Conservation (phyloP, 176 grass and related monocot species). For the Hsuehochloa calcarea region DNA sequence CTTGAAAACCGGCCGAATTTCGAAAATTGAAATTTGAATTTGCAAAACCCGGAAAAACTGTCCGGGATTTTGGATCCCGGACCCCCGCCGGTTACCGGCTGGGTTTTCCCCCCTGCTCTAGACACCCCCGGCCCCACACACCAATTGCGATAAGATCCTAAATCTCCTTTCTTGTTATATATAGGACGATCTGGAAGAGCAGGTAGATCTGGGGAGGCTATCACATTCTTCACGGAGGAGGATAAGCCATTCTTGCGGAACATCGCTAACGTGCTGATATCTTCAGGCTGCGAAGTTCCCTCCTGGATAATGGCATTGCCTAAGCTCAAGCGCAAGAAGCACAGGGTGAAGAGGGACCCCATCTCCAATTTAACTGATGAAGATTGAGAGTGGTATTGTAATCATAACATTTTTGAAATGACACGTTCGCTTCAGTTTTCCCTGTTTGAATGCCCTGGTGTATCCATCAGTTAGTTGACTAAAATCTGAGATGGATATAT, state of each 20-base stretch:
- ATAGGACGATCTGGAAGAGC: conserved; percentile 85
- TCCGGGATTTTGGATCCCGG: no score
- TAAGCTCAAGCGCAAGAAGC: conserved; percentile 85
- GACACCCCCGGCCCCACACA: neutral
- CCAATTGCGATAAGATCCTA: neutral
- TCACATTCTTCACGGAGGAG: conserved; percentile 92
- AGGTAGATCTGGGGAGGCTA: conserved; percentile 74
- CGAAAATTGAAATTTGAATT: no score
- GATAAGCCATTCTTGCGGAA: conserved; percentile 91
- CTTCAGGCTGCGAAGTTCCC: conserved; percentile 85
- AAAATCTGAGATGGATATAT: neutral
- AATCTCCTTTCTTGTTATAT: neutral
- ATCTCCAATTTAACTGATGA: conserved; percentile 57
- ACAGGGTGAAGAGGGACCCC: conserved; percentile 63
- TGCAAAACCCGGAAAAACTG: no score
- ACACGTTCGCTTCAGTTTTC: conserved; percentile 42
- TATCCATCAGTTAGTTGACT: neutral
- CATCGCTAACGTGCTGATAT: conserved; percentile 78
- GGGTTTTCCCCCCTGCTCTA: no score
- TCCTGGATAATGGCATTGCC: conserved; percentile 82
- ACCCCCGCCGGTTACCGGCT: no score
- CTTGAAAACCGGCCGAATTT: no score
- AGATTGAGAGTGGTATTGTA: conserved; percentile 23
- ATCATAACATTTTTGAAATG: conserved; percentile 13
- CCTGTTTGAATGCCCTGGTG: conserved; percentile 26